Base-by-base conservation (phyloP, 2,329 filamentous ascomycete species). In the Fonsecaea erecta region DNA sequence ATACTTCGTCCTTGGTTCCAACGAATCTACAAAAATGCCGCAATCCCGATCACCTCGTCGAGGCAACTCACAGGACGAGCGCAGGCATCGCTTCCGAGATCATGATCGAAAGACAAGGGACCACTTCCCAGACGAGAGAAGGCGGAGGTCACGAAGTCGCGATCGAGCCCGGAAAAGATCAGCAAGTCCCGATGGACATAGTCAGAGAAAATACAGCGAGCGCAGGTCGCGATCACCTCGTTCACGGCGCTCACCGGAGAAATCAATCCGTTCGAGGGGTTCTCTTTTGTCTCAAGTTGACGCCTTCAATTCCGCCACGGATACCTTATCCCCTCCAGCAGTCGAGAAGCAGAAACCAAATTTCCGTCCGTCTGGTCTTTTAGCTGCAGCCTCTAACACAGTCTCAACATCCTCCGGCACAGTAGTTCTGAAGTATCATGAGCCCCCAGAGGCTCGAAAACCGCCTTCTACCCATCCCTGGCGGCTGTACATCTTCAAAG, bases 401-500 rank as follows among this genome's bases (percentile, higher is more conserved):
- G 88, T 96, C 68, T 86, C 86, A 21, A 28, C 87, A 88, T 75
- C 78, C 9, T 71, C 73, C 40, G 90, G 88, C 2, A 85, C 85
- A 24, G 88, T 97, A 61, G 87, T 92, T 2, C 85, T 99, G 53
- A 98, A 98, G 81, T 99, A 99, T 77, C 91, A 97, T 79, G 95
- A 99, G 78, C 95, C 95, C 1, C 81, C 92, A 11, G 95, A 99
- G 80, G 92, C 94, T 56, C 90, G 95, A 65, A 97, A 97, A 72
- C 92, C 95, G 0, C 84, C 93, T 0, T 75, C 89, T 0, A 89
- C 87, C 61, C 88, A 95, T 71, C 81, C 86, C 63, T 99, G 94
- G 94, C 91, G 91, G 66, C 82, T 99, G 54, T 98, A 96, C 75
- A 86, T 97, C 24, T 99, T 99, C 85, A 97, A 97, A 75, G 91